Percentiles rank a stretch among this genome's conserved stretches.
These are phyloP conservation scores for Globisporangium nodosum DNA, from an alignment of 352 stramenopile species.

Conservation along the genomic window DNA sequence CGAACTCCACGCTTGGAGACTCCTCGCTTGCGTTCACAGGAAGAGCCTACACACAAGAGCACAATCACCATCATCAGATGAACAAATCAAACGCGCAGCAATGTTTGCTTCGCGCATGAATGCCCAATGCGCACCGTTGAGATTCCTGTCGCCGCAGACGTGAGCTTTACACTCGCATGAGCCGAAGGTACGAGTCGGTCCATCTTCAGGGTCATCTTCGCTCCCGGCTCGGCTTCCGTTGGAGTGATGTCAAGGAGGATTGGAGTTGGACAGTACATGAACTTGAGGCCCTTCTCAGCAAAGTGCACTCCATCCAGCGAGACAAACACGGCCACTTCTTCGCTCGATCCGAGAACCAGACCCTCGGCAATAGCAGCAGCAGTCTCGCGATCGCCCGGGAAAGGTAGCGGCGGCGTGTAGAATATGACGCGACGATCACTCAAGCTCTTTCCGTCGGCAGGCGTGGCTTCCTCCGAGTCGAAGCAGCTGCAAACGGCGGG, in stretches of 20 bases:
- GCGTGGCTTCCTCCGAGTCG: neutral
- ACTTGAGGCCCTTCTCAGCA: slow-evolving; percentile 23
- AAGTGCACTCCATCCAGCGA: slow-evolving; percentile 46
- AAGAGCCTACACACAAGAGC: slow-evolving; percentile 7
- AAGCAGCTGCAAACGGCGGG: slow-evolving; percentile 23
- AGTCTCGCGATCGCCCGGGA: slow-evolving; percentile 18
- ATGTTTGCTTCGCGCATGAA: neutral
- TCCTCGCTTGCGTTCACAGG: slow-evolving; percentile 15
- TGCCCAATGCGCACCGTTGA: slow-evolving; percentile 12
- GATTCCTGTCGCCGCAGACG: slow-evolving; percentile 11
- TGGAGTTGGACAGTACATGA: slow-evolving; percentile 21
- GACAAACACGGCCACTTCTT: slow-evolving; percentile 51
- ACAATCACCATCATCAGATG: neutral
- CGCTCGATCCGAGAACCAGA: slow-evolving; percentile 19
- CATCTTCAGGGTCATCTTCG: slow-evolving; percentile 16
- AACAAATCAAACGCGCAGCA: neutral
- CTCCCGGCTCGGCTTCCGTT: slow-evolving; percentile 14
- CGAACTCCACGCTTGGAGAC: slow-evolving; percentile 8
- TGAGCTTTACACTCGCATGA: slow-evolving; percentile 17
- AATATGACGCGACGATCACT: slow-evolving; percentile 39
- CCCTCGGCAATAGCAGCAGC: slow-evolving; percentile 20
- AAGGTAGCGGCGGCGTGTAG: slow-evolving; percentile 31
- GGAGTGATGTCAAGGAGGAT: slow-evolving; percentile 16
- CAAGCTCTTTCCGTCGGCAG: slow-evolving; percentile 1
- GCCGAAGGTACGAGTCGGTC: slow-evolving; percentile 13